phyloP scores from a whole-genome alignment of 768 basidiomycete genomes.

The Termitomyces sp. region DNA sequence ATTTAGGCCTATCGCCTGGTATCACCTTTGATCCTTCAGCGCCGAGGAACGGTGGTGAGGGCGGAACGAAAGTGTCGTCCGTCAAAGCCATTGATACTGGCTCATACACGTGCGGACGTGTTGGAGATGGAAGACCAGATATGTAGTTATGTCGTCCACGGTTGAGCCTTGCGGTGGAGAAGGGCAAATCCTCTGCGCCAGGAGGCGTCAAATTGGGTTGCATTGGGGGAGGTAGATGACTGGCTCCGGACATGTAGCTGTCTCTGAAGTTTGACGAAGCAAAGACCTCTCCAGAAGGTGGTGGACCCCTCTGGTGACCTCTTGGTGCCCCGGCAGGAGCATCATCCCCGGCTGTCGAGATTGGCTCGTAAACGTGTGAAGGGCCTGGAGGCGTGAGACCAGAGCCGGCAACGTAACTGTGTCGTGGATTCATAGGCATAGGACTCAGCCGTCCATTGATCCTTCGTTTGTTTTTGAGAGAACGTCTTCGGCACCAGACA shows the following conservation, averaged over 20 bases:
- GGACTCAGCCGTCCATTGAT: slow-evolving; percentile 47
- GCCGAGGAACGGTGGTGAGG: slow-evolving; percentile 53
- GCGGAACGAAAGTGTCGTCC: slow-evolving; percentile 57
- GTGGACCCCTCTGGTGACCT: not conserved
- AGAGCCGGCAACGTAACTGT: slow-evolving; percentile 34
- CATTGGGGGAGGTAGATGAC: slow-evolving; percentile 2
- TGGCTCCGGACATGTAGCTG: slow-evolving; percentile 2
- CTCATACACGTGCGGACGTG: slow-evolving; percentile 51
- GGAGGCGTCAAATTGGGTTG: slow-evolving; percentile 1
- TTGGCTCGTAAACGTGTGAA: slow-evolving; percentile 59
- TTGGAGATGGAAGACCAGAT: slow-evolving; percentile 14
- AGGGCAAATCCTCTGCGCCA: slow-evolving; percentile 11
- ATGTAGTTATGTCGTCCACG: slow-evolving; percentile 44
- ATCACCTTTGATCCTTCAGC: slow-evolving; percentile 27
- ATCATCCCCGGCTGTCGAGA: slow-evolving; percentile 35
- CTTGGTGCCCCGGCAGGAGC: not conserved
- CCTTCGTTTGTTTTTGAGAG: slow-evolving; percentile 24
- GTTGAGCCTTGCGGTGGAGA: slow-evolving; percentile 23
- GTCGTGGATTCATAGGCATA: slow-evolving; percentile 51
- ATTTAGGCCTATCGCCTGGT: slow-evolving; percentile 41
- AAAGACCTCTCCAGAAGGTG: slow-evolving; percentile 1
- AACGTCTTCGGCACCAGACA: slow-evolving; percentile 47
- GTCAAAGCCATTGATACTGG: slow-evolving; percentile 68
- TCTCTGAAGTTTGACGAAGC: slow-evolving; percentile 1
- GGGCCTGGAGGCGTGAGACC: slow-evolving; percentile 11